Evolutionary conservation across 148 eudicot genomes (phyloP).

Genomic region (Salicornia ramosissima): DNA sequence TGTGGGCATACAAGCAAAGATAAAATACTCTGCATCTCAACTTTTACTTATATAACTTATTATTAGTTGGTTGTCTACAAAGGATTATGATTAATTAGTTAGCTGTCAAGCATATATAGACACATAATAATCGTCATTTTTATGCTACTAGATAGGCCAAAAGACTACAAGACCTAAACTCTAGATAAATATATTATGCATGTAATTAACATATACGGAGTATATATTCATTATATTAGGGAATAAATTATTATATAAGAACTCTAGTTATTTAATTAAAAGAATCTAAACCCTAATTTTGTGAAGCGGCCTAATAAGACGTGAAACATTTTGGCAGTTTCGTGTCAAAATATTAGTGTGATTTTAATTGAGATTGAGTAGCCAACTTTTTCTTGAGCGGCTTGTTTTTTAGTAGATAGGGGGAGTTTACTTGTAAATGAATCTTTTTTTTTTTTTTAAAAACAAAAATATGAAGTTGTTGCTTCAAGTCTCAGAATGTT

Average conservation of each 20-base stretch:
- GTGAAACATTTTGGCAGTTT: conserved; percentile 6
- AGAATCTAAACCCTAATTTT: background rate
- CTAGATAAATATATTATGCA: background rate
- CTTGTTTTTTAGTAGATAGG: conserved; percentile 8
- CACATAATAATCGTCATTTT: too few species aligned
- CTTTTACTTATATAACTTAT: too few species aligned
- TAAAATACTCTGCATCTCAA: too few species aligned
- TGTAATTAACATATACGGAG: too few species aligned
- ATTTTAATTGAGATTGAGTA: background rate
- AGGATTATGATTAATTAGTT: too few species aligned
- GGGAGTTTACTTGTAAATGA: conserved; percentile 11
- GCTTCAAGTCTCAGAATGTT: conserved; percentile 24
- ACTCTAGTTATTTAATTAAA: background rate
- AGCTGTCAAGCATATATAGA: too few species aligned
- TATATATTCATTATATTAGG: background rate
- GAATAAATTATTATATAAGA: background rate
- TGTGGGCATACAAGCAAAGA: too few species aligned
- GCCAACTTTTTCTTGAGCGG: conserved; percentile 3
- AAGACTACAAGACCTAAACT: too few species aligned
- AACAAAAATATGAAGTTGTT: background rate
- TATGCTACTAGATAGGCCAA: too few species aligned
- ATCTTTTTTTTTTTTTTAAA: background rate
- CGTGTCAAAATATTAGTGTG: conserved; percentile 8
- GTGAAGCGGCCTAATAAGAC: background rate
- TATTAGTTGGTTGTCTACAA: too few species aligned